Percentiles rank a stretch among this genome's conserved stretches.
Conservation (phyloP, 768 basidiomycete genomes). For the Naematelia aurantialba region DNA sequence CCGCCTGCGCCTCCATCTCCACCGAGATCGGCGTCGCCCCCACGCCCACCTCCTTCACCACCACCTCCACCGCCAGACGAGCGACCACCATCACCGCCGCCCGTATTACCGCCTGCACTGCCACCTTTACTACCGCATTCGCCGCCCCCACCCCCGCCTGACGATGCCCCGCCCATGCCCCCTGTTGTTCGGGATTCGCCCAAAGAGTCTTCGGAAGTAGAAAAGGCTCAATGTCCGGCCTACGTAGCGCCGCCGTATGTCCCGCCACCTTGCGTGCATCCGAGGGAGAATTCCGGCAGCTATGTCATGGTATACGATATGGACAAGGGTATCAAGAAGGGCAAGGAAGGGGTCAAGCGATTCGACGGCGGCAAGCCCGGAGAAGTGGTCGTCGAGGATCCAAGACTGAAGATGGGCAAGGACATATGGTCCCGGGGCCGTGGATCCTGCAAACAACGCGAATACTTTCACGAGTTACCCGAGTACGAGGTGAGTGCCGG, state of each 20-base stretch:
- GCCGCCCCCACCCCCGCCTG: slow-evolving; percentile 16
- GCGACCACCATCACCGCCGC: slow-evolving; percentile 12
- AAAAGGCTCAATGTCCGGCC: slow-evolving; percentile 36
- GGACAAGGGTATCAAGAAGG: slow-evolving; percentile 24
- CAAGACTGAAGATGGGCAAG: slow-evolving; percentile 17
- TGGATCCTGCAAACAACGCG: slow-evolving; percentile 29
- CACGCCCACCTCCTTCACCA: slow-evolving; percentile 8
- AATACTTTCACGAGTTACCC: slow-evolving; percentile 30
- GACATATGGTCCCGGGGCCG: slow-evolving; percentile 22
- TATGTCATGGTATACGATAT: slow-evolving; percentile 12
- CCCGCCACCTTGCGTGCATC: slow-evolving; percentile 16
- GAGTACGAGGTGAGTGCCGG: slow-evolving; percentile 40
- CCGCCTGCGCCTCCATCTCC: slow-evolving; percentile 5
- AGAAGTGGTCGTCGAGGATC: slow-evolving; percentile 20
- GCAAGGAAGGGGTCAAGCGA: slow-evolving; percentile 26
- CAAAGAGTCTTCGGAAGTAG: slow-evolving; percentile 1
- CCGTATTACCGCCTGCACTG: background rate
- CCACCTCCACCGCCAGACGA: slow-evolving; percentile 25
- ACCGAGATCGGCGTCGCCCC: background rate
- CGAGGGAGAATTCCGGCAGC: slow-evolving; percentile 23
- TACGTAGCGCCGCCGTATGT: slow-evolving; percentile 21
- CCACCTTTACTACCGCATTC: slow-evolving; percentile 28
- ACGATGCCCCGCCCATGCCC: slow-evolving; percentile 27
- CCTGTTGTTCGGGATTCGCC: slow-evolving; percentile 39
- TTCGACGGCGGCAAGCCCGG: slow-evolving; percentile 10